These are phyloP conservation scores for Syncephalastrum monosporum DNA, from an alignment of 371 early-diverging fungal species.

Conservation along the genomic window DNA sequence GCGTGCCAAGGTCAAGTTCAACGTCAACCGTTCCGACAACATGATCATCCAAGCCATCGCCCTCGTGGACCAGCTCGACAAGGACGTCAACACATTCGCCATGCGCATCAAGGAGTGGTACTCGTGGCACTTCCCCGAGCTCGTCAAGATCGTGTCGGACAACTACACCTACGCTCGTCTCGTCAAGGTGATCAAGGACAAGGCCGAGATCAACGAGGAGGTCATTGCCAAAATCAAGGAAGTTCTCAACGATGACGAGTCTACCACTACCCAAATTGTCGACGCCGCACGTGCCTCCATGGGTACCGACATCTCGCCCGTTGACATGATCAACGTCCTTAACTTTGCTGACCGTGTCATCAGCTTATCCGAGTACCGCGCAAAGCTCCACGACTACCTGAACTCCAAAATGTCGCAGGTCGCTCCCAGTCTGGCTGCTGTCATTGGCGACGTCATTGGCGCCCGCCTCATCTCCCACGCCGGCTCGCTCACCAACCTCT, in stretches of 20 bases:
- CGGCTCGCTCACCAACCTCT: conserved; percentile 88
- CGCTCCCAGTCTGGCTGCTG: conserved; percentile 90
- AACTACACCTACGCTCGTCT: conserved; percentile 89
- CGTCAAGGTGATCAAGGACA: conserved; percentile 89
- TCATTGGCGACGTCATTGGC: conserved; percentile 92
- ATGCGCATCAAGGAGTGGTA: conserved; percentile 97
- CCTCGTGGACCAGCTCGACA: conserved; percentile 90
- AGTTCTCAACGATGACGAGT: conserved; percentile 67
- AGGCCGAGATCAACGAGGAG: conserved; percentile 79
- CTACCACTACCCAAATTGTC: conserved; percentile 75
- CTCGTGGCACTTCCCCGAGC: conserved; percentile 99
- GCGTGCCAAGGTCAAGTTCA: conserved; percentile 98
- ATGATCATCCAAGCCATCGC: conserved; percentile 93
- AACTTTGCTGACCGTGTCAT: conserved; percentile 93
- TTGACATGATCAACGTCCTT: conserved; percentile 94
- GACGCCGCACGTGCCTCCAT: conserved; percentile 95
- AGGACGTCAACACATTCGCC: conserved; percentile 92
- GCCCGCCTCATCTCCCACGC: conserved; percentile 92
- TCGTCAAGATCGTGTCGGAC: conserved; percentile 93
- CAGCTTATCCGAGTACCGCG: conserved; percentile 90
- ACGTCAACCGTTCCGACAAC: conserved; percentile 91
- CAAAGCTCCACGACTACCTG: conserved; percentile 88
- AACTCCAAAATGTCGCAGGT: conserved; percentile 84
- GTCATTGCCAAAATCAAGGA: conserved; percentile 74
- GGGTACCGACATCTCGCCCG: conserved; percentile 92